These are phyloP conservation scores for Melampsora medusae DNA, from an alignment of 1,284 basidiomycete species.

Conservation along the genomic window DNA sequence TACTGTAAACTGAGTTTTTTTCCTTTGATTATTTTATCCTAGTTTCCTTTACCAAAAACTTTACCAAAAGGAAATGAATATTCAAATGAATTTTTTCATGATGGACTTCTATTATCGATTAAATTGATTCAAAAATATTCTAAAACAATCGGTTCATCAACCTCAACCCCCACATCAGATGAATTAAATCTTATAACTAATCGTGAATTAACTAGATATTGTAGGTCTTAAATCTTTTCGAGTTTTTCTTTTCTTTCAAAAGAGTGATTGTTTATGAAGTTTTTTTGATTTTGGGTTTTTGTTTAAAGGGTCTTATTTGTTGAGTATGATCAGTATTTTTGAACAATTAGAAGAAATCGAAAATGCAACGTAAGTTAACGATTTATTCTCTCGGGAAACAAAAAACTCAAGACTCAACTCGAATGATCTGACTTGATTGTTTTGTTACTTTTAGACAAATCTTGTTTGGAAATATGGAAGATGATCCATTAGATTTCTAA, in stretches of 20 bases:
- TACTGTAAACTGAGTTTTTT: too few species aligned
- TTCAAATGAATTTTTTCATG: constrained; percentile 33
- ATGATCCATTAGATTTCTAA: too few species aligned
- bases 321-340: constrained; percentile 21
- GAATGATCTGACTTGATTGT: too few species aligned
- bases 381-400: too few species aligned
- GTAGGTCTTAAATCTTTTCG: not conserved
- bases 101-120: constrained; percentile 18
- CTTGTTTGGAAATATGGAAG: too few species aligned
- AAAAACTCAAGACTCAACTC: too few species aligned
- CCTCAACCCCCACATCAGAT: too few species aligned
- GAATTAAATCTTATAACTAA: constrained; percentile 14
- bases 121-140: constrained; percentile 13
- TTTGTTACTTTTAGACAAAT: too few species aligned
- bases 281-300: not conserved
- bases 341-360: constrained; percentile 26
- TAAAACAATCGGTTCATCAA: not conserved
- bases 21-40: not conserved
- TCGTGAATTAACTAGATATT: constrained; percentile 23
- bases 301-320: constrained; percentile 26
- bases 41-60: constrained; percentile 33
- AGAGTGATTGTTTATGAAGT: too few species aligned
- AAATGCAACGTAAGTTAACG: constrained; percentile 29
- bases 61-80: not conserved
- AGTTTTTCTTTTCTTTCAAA: too few species aligned